These are phyloP conservation scores for Mycena venus DNA, from an alignment of 768 basidiomycete genomes.

Conservation along the genomic window DNA sequence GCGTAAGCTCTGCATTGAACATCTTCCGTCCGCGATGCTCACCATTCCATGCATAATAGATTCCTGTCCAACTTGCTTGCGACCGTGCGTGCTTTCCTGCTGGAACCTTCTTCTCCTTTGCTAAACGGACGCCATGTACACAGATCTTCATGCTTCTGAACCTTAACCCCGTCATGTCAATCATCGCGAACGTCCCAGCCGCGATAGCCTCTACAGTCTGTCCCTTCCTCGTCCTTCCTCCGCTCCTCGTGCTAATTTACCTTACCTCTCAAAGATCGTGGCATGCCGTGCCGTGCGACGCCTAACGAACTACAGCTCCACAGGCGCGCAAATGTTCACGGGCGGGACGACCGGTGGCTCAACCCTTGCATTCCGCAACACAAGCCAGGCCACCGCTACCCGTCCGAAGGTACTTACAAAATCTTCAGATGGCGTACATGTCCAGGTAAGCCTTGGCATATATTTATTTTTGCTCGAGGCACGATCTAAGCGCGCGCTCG, in stretches of 20 bases:
- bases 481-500: slow-evolving; percentile 15
- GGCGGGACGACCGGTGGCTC: slow-evolving; percentile 62
- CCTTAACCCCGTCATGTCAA: slow-evolving; percentile 67
- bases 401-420: slow-evolving; percentile 64
- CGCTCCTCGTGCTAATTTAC: not conserved
- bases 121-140: slow-evolving; percentile 6
- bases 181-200: slow-evolving; percentile 69
- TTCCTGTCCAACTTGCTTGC: slow-evolving; percentile 78
- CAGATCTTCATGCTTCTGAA: slow-evolving; percentile 66
- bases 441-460: slow-evolving; percentile 43
- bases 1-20: slow-evolving; percentile 60
- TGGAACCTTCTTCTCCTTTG: not conserved
- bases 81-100: slow-evolving; percentile 46
- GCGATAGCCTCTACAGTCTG: slow-evolving; percentile 73
- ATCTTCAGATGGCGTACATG: slow-evolving; percentile 56
- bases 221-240: slow-evolving; percentile 4
- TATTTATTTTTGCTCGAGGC: not conserved
- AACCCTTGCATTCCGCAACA: slow-evolving; percentile 71
- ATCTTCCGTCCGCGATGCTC: slow-evolving; percentile 22
- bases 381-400: slow-evolving; percentile 50
- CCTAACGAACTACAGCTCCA: slow-evolving; percentile 60
- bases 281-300: slow-evolving; percentile 64
- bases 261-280: slow-evolving; percentile 56
- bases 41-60: slow-evolving; percentile 47
- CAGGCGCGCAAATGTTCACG: slow-evolving; percentile 30